Evolutionary conservation across 2,329 filamentous ascomycete species (phyloP), one percentile per base, ranked within the genome.

Genomic region (Hymenoscyphus albidus): DNA sequence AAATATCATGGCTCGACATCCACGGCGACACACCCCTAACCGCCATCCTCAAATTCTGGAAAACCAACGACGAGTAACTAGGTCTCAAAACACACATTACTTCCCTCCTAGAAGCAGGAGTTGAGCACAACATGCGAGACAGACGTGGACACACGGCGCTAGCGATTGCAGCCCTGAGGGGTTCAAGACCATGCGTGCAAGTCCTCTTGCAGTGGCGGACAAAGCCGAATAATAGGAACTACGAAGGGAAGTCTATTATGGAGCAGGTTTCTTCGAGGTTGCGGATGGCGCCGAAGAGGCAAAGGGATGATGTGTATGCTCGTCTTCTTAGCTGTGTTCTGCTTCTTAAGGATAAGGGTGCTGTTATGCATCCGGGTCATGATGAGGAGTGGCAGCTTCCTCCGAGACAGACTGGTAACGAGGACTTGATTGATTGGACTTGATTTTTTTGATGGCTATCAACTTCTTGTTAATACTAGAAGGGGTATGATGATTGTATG

Each of bases 1-100:
- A 51, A 13, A 27, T 51, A 51, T 59, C 57, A 27, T 38, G 31
- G 57, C 27, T 60, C 2, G 58, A 60, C 31, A 51, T 60, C 10
- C n/a, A 60, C 14, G 58, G 58, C 27, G 40, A 60, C 48, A 60
- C 58, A 1, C 38, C 58, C 9, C 38, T 51, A 13, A 31, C 16
- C 1, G 18, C 40, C 16, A 1, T 38, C 14, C 5, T 48, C 12
- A 60, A 60, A 27, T 39, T 39, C 4, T 59, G 31, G 40, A 51
- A 39, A 42, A 48, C 13, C 13, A 9, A 44, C 9, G 40, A 60
- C 14, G 13, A 39, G 3, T 18, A 39, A 7, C 13, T 32, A 39
- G 31, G 27, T 51, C 44, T 51, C 10, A 51, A n/a, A 51, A 16
- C 44, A 13, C 18, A 51, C 18, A 14, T 60, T 16, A 51, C 16